Conservation (phyloP, 2,329 filamentous ascomycete species). For the Emmonsiellopsis sp. region DNA sequence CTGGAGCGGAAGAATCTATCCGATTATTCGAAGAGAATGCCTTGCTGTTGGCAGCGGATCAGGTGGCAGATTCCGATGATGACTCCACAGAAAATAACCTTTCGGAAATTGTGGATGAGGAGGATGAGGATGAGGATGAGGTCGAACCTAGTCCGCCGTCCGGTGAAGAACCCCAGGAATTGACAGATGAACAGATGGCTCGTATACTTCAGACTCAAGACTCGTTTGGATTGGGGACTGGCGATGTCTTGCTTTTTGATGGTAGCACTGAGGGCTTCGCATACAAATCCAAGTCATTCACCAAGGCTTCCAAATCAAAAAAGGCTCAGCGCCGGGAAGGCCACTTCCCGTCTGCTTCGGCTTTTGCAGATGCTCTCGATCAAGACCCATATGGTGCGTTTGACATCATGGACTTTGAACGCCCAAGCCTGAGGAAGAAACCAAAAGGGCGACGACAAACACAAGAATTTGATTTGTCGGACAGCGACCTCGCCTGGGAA, state of each 20-base stretch:
- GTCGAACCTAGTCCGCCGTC: slow-evolving; percentile 22
- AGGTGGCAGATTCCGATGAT: neutral
- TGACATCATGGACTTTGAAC: slow-evolving; percentile 76
- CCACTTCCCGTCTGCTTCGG: slow-evolving; percentile 45
- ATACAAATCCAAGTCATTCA: neutral
- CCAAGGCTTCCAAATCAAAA: neutral
- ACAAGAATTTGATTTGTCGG: slow-evolving; percentile 49
- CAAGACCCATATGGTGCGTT: slow-evolving; percentile 58
- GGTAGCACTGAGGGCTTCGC: neutral
- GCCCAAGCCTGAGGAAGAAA: slow-evolving; percentile 57
- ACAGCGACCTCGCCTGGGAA: slow-evolving; percentile 57
- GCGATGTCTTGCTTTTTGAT: slow-evolving; percentile 51
- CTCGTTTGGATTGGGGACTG: slow-evolving; percentile 52
- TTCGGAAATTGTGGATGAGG: slow-evolving; percentile 16
- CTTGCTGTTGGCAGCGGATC: slow-evolving; percentile 6
- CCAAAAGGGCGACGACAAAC: slow-evolving; percentile 49
- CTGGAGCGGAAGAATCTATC: slow-evolving; percentile 20
- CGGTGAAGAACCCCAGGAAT: slow-evolving; percentile 21
- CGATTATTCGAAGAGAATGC: slow-evolving; percentile 26
- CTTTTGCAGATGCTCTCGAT: slow-evolving; percentile 51
- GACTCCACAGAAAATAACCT: neutral
- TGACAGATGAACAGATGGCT: slow-evolving; percentile 55
- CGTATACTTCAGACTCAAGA: slow-evolving; percentile 53
- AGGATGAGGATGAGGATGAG: slow-evolving; percentile 25
- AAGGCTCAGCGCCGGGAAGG: slow-evolving; percentile 18